Evolutionary conservation across 176 grass and related monocot genomes (phyloP), one percentile per base, ranked within the genome.

Genomic region (Luzula sylvatica): DNA sequence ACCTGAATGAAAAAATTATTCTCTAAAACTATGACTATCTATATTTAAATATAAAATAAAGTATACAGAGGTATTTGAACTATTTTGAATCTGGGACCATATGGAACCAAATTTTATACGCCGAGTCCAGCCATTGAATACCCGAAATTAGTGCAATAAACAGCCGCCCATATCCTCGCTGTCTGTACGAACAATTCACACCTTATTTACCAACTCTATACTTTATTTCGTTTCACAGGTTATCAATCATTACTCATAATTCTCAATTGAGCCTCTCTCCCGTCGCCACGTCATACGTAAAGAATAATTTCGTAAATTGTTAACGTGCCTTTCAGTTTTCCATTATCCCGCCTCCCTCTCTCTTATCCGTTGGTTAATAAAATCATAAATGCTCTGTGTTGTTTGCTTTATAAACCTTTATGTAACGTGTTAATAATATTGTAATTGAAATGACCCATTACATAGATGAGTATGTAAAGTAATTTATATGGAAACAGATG

Each of bases 111-210:
- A 7, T 28, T 48, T 2, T 9, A 26, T 49, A 21, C 24, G 8
- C 59, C 59, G 28, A 18, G 59, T 5, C 1, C 24, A 64, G 11
- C 0, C 42, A 64, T 0, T 8, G 3, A 3, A 29, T 21, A 3
- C 14, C 45, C 19, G 3, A 25, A 64, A 64, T 64, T 14, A 64
- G 59, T 64, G 59, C 59, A 9, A 38, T n/a, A n/a, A 64, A 48
- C 58, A 62, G 58, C 41, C 41, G 7, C 38, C 40, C 28, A 63
- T 44, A 24, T 38, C 58, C 27, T 17, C 18, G 23, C 42, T 63
- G 58, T 63, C 59, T 40, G 20, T 22, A 64, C 25, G 15, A 5
- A 30, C 21, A 4, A 64, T 11, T 3, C 30, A 35, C 30, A 35
- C 5, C 30, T 35, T 0, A 35, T 35, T 35, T 35, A 7, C 30